A percentile compares a stretch with the other conserved stretches of the same genome.
These are phyloP conservation scores for Herpotrichia juniperi DNA, from an alignment of 2,329 filamentous ascomycete species.

Conservation along the genomic window DNA sequence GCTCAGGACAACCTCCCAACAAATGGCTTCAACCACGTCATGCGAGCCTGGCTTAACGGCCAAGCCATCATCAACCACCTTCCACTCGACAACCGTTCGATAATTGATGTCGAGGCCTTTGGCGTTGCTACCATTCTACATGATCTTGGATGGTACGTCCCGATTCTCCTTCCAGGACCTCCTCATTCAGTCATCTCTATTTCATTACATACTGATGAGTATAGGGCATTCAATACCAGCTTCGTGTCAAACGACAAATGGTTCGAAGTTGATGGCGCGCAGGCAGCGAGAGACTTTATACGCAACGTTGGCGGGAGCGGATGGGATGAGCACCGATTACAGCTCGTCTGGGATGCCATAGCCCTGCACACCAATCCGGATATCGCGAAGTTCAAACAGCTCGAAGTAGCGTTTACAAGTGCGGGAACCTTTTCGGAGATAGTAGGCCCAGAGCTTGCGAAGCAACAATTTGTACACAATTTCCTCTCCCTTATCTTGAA, in stretches of 20 bases:
- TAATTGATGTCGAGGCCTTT: constrained; percentile 48
- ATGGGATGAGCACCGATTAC: constrained; percentile 51
- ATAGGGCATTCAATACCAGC: constrained; percentile 11
- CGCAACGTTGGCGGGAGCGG: constrained; percentile 17
- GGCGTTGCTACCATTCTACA: constrained; percentile 52
- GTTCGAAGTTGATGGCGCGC: constrained; percentile 59
- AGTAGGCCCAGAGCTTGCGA: not conserved
- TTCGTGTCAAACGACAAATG: constrained; percentile 52
- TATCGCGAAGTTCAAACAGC: constrained; percentile 45
- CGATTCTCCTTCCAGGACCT: not conserved
- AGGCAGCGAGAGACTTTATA: constrained; percentile 47
- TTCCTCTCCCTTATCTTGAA: not conserved
- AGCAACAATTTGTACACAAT: not conserved
- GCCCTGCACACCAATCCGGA: constrained; percentile 51
- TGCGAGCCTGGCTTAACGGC: constrained; percentile 47
- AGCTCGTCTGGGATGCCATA: constrained; percentile 58
- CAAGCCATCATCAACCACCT: constrained; percentile 41
- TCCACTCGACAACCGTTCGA: constrained; percentile 24
- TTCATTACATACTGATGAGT: not conserved
- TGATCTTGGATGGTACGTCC: constrained; percentile 51
- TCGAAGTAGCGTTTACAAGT: constrained; percentile 5
- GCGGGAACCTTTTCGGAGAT: constrained; percentile 4
- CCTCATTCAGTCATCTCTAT: no score
- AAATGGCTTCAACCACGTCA: constrained; percentile 47
- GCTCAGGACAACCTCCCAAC: constrained; percentile 36